These are phyloP conservation scores for Kazachstania kunashirensis DNA, from an alignment of 805 yeast species.

Conservation along the genomic window DNA sequence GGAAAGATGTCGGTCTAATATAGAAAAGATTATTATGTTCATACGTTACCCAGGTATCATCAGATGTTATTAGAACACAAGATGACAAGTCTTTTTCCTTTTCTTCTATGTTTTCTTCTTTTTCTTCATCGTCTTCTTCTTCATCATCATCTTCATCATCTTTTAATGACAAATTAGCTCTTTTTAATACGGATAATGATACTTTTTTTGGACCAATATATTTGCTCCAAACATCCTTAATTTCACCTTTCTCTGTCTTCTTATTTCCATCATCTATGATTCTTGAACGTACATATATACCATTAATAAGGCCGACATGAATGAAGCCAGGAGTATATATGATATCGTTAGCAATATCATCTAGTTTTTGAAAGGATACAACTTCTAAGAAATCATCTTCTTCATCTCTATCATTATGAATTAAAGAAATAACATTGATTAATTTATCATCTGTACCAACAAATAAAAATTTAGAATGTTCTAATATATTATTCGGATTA, in stretches of 20 bases:
- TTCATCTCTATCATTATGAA: constrained; percentile 27
- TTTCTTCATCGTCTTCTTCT: constrained; percentile 6
- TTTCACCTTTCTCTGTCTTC: constrained; percentile 37
- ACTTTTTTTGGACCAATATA: constrained; percentile 68
- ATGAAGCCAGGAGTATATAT: constrained; percentile 27
- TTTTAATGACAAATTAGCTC: background rate
- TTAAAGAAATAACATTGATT: constrained; percentile 51
- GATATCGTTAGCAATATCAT: constrained; percentile 39
- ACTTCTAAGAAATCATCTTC: constrained; percentile 50
- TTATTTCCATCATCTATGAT: constrained; percentile 39
- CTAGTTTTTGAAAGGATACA: constrained; percentile 55
- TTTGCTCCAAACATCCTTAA: constrained; percentile 54
- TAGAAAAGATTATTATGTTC: constrained; percentile 14
- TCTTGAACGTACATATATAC: constrained; percentile 59
- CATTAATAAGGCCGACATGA: constrained; percentile 78
- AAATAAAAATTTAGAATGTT: constrained; percentile 47
- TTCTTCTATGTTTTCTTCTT: constrained; percentile 6
- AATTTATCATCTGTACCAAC: constrained; percentile 65
- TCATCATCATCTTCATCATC: constrained; percentile 28
- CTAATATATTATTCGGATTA: constrained; percentile 22
- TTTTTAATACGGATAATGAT: constrained; percentile 18
- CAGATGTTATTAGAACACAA: constrained; percentile 27
- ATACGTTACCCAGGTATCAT: constrained; percentile 29
- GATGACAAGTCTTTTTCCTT: constrained; percentile 8
- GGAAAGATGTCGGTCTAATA: constrained; percentile 23